Evolutionary conservation across 352 stramenopile species (phyloP).

Genomic region (Phytophthora foliorum): DNA sequence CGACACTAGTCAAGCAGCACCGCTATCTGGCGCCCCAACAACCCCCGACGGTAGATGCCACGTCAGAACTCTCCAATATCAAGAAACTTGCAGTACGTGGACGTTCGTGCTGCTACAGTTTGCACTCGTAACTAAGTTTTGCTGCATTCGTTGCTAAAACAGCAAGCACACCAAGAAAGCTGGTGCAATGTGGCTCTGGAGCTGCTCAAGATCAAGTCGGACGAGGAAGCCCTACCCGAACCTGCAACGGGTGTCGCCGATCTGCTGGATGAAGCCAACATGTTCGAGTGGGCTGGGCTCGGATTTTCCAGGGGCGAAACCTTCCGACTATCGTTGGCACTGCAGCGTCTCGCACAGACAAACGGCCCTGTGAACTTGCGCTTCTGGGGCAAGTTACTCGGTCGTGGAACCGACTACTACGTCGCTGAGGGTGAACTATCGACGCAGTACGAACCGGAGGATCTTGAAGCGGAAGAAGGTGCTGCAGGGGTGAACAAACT

Average conservation of each 20-base stretch:
- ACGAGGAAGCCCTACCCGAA: slow-evolving; percentile 57
- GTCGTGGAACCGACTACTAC: slow-evolving; percentile 81
- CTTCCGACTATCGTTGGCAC: neutral
- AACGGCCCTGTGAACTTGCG: slow-evolving; percentile 76
- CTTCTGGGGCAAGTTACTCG: slow-evolving; percentile 92
- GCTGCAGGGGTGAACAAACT: slow-evolving; percentile 85
- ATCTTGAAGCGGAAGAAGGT: slow-evolving; percentile 76
- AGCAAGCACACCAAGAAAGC: slow-evolving; percentile 71
- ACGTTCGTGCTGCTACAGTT: neutral
- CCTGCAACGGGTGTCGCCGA: slow-evolving; percentile 61
- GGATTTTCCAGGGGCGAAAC: slow-evolving; percentile 53
- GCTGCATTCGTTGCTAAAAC: neutral
- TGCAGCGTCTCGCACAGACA: slow-evolving; percentile 49
- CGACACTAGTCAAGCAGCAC: slow-evolving; percentile 86
- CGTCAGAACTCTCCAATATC: slow-evolving; percentile 37
- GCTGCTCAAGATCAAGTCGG: slow-evolving; percentile 60
- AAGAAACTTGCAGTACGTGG: slow-evolving; percentile 68
- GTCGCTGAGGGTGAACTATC: slow-evolving; percentile 83
- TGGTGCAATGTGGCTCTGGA: slow-evolving; percentile 75
- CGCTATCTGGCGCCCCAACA: slow-evolving; percentile 56
- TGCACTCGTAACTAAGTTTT: neutral
- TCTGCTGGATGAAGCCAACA: slow-evolving; percentile 82
- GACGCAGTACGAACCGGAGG: slow-evolving; percentile 62
- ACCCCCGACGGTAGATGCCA: slow-evolving; percentile 36
- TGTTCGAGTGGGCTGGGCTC: slow-evolving; percentile 85